Percentiles rank a stretch among this genome's conserved stretches.
Conservation (phyloP, 2,329 filamentous ascomycete species). For the Aspergillus quadricinctus region DNA sequence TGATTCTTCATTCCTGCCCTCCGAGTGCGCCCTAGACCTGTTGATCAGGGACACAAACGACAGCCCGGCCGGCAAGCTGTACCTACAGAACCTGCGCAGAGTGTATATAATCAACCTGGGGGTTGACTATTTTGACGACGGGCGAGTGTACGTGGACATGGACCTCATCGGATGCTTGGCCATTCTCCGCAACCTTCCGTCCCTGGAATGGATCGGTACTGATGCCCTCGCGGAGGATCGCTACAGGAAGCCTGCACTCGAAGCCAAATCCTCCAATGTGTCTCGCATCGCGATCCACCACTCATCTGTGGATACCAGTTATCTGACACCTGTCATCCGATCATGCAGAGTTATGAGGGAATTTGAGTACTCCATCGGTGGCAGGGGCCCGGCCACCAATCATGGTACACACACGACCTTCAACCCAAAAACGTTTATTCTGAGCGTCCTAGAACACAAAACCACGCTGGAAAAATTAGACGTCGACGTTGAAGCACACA, state of each 20-base stretch:
- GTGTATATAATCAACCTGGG: slow-evolving; percentile 9
- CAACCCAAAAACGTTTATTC: slow-evolving; percentile 15
- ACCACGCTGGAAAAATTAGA: slow-evolving; percentile 16
- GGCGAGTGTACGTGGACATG: slow-evolving; percentile 4
- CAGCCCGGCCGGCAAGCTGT: slow-evolving; percentile 1
- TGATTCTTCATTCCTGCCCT: too few species aligned
- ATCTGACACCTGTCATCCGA: slow-evolving; percentile 8
- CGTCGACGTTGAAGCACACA: slow-evolving; percentile 9
- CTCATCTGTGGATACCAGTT: slow-evolving; percentile 6
- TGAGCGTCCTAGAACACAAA: slow-evolving; percentile 12
- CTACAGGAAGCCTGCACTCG: too few species aligned
- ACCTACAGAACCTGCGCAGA: slow-evolving; percentile 11
- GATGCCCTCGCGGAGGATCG: slow-evolving; percentile 9
- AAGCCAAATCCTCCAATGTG: slow-evolving; percentile 13
- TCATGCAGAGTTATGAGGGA: slow-evolving; percentile 13
- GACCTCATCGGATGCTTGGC: slow-evolving; percentile 10
- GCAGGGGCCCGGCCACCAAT: neutral
- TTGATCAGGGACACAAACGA: too few species aligned
- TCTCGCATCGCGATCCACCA: slow-evolving; percentile 11
- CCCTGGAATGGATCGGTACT: slow-evolving; percentile 15
- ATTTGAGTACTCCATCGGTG: slow-evolving; percentile 16
- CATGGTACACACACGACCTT: neutral
- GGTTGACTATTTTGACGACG: neutral
- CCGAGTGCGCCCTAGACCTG: too few species aligned
- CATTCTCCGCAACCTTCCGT: slow-evolving; percentile 12